A percentile compares a stretch with the other conserved stretches of the same genome.
Conservation (phyloP, 345 rosid species). For the Syzygium aqueum region DNA sequence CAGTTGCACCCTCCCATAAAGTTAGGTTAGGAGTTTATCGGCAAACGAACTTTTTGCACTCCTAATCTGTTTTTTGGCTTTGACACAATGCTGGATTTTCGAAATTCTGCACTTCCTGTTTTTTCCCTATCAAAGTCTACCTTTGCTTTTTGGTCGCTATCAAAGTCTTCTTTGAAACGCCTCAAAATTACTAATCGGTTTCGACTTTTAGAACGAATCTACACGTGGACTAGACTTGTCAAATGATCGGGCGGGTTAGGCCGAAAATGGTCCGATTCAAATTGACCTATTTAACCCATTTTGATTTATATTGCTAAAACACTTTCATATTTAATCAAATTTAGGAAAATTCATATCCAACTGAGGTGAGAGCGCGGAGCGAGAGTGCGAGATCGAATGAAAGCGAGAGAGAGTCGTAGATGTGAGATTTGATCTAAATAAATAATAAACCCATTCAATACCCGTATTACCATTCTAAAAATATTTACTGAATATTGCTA, state of each 20-base stretch:
- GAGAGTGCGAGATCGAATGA: background rate
- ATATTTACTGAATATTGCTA: background rate
- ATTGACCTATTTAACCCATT: background rate
- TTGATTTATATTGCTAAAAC: background rate
- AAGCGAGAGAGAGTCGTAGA: fast-evolving
- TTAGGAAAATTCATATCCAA: background rate
- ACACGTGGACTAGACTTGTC: fast-evolving
- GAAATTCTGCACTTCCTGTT: background rate
- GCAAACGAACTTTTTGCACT: background rate
- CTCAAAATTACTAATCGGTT: background rate
- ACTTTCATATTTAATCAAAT: background rate
- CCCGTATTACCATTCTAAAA: too few species aligned
- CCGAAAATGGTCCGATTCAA: fast-evolving
- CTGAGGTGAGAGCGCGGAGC: background rate
- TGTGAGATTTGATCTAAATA: fast-evolving
- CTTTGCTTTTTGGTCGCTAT: background rate
- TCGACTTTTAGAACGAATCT: background rate
- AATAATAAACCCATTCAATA: background rate
- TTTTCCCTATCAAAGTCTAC: background rate
- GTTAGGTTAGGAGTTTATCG: background rate
- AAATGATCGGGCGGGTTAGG: fast-evolving
- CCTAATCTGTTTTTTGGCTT: background rate
- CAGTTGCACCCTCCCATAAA: background rate
- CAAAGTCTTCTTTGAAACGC: background rate
- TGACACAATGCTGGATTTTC: background rate